Base-by-base conservation (phyloP, 2,329 filamentous ascomycete genomes). In the Fusarium sp. region DNA sequence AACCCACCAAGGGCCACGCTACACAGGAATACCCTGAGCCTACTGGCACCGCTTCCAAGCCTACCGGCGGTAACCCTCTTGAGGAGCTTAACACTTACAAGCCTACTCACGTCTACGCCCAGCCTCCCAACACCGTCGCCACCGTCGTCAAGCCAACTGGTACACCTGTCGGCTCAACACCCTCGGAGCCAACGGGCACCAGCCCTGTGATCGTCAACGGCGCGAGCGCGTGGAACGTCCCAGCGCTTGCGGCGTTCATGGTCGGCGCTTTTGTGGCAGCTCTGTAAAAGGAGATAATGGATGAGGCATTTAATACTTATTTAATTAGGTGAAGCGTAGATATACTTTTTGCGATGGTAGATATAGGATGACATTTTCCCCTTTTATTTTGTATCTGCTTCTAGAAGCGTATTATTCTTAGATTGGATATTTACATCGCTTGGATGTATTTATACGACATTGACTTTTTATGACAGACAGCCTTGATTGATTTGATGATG, bases 101-200 rank as follows among this genome's bases (percentile, higher is more conserved):
- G 30, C 67, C 66, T 4, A 70, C 59, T n/a, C 41, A 70, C 35
- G 39, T 41, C 54, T 53, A 41, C 32, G 36, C 41, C 3, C 26
- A 55, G 14, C 32, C 53, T 20, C 60, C 66, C 41, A 62, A 50
- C 48, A 72, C 66, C n/a, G 71, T 73, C 42, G 65, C 72, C 2
- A 75, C 72, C 0, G 45, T 75, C 17, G 45, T 73, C 39, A 74
- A 75, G 65, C 67, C 72, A 22, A 71, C 55, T 1, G 63, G 63
- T 5, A 56, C 60, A 32, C 66, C 67, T 8, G 36, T 24, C 3
- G 69, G 28, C 7, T 60, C 57, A 5, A 28, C n/a, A 11, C 50
- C 55, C 5, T 44, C 67, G 2, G 67, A 59, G 72, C 72, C 72
- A 22, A 63, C 64, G 18, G 57, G 59, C 20, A 68, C 65, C 20